Percentiles rank a stretch among this genome's conserved stretches.
Conservation (phyloP, 768 basidiomycete species). For the Tulasnella sp. region DNA sequence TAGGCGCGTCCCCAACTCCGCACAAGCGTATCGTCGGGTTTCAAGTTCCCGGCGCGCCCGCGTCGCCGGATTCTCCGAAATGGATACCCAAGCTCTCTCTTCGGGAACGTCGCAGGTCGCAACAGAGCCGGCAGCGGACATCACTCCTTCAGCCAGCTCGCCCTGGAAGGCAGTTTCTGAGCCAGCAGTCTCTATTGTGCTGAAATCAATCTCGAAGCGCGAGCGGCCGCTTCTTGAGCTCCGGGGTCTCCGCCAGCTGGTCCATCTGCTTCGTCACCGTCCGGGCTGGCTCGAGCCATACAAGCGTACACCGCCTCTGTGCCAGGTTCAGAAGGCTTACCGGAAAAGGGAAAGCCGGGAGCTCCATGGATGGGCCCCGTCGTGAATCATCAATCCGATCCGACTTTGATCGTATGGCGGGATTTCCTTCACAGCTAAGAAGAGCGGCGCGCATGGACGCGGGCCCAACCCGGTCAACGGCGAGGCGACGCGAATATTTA, state of each 20-base stretch:
- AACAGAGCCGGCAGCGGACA: neutral
- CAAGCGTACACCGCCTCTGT: neutral
- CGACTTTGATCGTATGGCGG: constrained; percentile 35
- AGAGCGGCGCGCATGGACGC: too few species aligned
- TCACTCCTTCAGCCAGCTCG: neutral
- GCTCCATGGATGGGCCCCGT: constrained; percentile 51
- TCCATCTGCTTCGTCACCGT: constrained; percentile 23
- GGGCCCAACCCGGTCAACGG: too few species aligned
- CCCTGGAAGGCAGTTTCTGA: constrained; percentile 16
- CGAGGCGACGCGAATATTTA: too few species aligned
- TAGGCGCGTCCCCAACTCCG: constrained; percentile 21
- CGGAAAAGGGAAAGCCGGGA: constrained; percentile 21
- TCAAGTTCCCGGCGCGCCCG: constrained; percentile 22
- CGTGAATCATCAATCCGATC: constrained; percentile 54
- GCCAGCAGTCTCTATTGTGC: constrained; percentile 19
- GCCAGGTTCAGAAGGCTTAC: constrained; percentile 25
- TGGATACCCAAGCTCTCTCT: constrained; percentile 2
- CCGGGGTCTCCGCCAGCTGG: constrained; percentile 16
- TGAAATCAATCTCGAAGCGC: neutral
- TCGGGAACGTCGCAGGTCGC: constrained; percentile 1
- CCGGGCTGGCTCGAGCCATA: constrained; percentile 20
- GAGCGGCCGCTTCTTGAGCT: constrained; percentile 21
- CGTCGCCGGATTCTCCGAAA: constrained; percentile 3
- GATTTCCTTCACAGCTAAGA: constrained; percentile 16
- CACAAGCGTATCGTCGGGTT: constrained; percentile 12